These are phyloP conservation scores for Penicillium glabrum DNA, from an alignment of 2,329 filamentous ascomycete genomes.

Conservation along the genomic window DNA sequence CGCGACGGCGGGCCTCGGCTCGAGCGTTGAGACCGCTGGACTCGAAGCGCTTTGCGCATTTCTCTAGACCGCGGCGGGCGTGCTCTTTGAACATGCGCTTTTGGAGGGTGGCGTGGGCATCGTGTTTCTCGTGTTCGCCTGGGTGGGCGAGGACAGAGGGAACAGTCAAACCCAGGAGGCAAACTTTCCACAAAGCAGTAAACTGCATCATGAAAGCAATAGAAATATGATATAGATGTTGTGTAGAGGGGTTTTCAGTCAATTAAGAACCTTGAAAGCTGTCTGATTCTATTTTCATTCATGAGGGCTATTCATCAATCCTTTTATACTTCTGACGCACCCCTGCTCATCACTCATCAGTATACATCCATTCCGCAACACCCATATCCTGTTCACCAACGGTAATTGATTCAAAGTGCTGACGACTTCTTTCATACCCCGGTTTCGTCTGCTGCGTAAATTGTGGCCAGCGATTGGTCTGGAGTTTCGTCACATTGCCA, in stretches of 20 bases:
- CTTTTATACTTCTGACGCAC: background rate
- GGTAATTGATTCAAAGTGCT: no score
- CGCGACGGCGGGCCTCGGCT: slow-evolving; percentile 4
- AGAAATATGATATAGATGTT: no score
- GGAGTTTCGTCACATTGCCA: background rate
- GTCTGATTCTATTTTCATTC: background rate
- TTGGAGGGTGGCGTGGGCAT: background rate
- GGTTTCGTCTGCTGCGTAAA: background rate
- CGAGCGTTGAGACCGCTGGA: slow-evolving; percentile 4
- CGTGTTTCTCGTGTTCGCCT: slow-evolving; percentile 4
- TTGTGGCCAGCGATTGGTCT: background rate
- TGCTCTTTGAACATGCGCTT: slow-evolving; percentile 2
- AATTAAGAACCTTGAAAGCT: no score
- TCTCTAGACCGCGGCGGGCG: slow-evolving; percentile 1
- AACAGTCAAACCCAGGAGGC: slow-evolving; percentile 1
- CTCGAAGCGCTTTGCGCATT: slow-evolving; percentile 4
- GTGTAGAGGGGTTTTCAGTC: no score
- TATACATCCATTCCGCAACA: no score
- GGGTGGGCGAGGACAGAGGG: slow-evolving; percentile 1
- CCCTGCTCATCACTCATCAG: no score
- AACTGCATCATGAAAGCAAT: background rate
- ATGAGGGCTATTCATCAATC: background rate
- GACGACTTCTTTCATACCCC: background rate
- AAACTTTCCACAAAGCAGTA: slow-evolving; percentile 5
- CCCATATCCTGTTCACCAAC: no score